A percentile compares a stretch with the other conserved stretches of the same genome.
These are phyloP conservation scores for Babesia bigemina DNA, from an alignment of 169 alveolate genomes.

Conservation along the genomic window DNA sequence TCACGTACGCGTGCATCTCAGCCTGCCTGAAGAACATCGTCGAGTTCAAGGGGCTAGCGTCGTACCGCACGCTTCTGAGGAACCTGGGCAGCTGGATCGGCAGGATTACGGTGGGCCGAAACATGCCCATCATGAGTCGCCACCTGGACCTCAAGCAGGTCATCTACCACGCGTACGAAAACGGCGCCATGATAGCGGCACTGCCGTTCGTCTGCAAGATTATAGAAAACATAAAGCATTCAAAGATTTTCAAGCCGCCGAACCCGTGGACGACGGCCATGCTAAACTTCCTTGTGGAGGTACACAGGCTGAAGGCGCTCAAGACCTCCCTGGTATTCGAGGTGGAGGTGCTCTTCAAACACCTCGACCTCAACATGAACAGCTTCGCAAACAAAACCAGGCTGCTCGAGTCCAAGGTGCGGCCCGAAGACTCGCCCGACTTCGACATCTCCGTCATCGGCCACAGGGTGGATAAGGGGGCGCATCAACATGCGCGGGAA, in stretches of 20 bases:
- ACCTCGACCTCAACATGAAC: slow-evolving; percentile 73
- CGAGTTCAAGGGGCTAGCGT: slow-evolving; percentile 80
- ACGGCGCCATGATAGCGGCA: slow-evolving; percentile 82
- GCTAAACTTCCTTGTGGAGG: slow-evolving; percentile 83
- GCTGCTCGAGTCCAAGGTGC: slow-evolving; percentile 12
- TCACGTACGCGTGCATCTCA: slow-evolving; percentile 85
- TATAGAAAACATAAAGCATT: slow-evolving; percentile 75
- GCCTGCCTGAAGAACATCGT: slow-evolving; percentile 78
- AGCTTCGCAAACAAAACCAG: slow-evolving; percentile 45
- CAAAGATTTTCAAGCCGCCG: slow-evolving; percentile 88
- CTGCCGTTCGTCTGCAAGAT: slow-evolving; percentile 87
- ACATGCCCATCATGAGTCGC: slow-evolving; percentile 86
- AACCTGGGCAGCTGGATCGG: slow-evolving; percentile 91
- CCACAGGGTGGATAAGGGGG: not conserved
- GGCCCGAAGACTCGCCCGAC: slow-evolving; percentile 45
- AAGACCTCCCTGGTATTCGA: slow-evolving; percentile 88
- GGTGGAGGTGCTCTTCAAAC: slow-evolving; percentile 86
- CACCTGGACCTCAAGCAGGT: slow-evolving; percentile 85
- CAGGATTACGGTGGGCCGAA: slow-evolving; percentile 83
- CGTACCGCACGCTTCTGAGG: slow-evolving; percentile 86
- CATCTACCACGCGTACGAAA: slow-evolving; percentile 82
- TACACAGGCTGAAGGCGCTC: slow-evolving; percentile 80
- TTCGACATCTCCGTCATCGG: slow-evolving; percentile 27
- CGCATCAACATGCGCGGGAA: too few species aligned
- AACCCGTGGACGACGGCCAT: slow-evolving; percentile 92